Percentiles rank a stretch among this genome's conserved stretches.
phyloP scores from a whole-genome alignment of 306 rosid species.

The Crotalaria pallida region DNA sequence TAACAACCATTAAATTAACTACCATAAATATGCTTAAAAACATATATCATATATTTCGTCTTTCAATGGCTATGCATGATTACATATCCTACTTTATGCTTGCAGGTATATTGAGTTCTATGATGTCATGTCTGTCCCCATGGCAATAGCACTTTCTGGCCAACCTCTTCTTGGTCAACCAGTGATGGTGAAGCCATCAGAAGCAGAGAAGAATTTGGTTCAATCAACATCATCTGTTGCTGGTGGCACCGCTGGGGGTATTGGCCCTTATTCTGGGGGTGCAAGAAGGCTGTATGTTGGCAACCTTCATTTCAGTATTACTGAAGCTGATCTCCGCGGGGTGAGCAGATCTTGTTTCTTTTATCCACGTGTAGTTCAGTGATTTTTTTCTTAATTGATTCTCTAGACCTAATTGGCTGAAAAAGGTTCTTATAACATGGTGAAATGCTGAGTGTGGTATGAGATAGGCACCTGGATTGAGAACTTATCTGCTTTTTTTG shows the following conservation, averaged over 20 bases:
- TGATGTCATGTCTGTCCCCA: constrained; percentile 95
- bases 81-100: constrained; percentile 1
- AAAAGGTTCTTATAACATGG: constrained; percentile 2
- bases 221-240: constrained; percentile 68
- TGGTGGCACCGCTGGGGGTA: constrained; percentile 48
- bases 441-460: neutral
- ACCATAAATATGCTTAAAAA: neutral
- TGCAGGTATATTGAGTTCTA: constrained; percentile 91
- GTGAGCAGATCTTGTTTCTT: constrained; percentile 31
- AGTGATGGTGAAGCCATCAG: constrained; percentile 99
- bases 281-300: constrained; percentile 95
- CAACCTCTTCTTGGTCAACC: constrained; percentile 87
- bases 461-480: neutral
- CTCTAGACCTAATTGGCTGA: constrained; percentile 10
- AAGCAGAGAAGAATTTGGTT: constrained; percentile 96
- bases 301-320: constrained; percentile 76
- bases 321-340: constrained; percentile 87
- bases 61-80: constrained; percentile 3
- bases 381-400: constrained; percentile 6
- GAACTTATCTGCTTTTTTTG: neutral
- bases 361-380: constrained; percentile 3
- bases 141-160: constrained; percentile 98
- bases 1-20: neutral
- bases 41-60: neutral
- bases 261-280: constrained; percentile 92